These are phyloP conservation scores for Neurospora sp. DNA, from an alignment of 2,329 filamentous ascomycete species.

Conservation along the genomic window DNA sequence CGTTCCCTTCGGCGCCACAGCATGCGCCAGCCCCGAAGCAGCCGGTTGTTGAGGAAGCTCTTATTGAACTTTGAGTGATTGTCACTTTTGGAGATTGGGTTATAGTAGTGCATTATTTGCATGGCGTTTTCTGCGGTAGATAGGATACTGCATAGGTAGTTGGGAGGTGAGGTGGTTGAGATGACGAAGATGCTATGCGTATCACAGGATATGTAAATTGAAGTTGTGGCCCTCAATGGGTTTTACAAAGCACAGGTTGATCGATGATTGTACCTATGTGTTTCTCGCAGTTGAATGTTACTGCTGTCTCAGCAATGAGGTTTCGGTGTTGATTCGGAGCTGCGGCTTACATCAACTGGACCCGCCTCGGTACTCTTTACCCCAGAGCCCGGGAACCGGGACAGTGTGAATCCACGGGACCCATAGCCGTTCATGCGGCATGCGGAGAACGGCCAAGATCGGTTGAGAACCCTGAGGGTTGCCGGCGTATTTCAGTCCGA, in stretches of 20 bases:
- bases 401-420: background rate
- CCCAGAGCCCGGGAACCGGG: background rate
- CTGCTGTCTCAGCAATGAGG: background rate
- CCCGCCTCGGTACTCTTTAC: background rate
- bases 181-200: background rate
- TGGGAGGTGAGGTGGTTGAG: background rate
- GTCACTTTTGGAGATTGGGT: constrained; percentile 4
- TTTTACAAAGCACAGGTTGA: background rate
- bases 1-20: constrained; percentile 56
- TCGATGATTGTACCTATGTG: background rate
- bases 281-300: background rate
- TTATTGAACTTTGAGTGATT: constrained; percentile 59
- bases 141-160: background rate
- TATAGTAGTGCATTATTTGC: constrained; percentile 11
- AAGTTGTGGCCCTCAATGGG: background rate
- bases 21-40: constrained; percentile 41
- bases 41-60: constrained; percentile 59
- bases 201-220: background rate
- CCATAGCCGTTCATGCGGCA: background rate
- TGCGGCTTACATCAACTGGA: background rate
- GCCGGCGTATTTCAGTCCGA: background rate
- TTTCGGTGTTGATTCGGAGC: background rate
- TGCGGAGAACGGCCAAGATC: background rate
- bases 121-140: background rate
- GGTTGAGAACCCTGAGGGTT: background rate